Base-by-base conservation (phyloP, 2,329 filamentous ascomycete genomes). In the Periconia macrospinosa region DNA sequence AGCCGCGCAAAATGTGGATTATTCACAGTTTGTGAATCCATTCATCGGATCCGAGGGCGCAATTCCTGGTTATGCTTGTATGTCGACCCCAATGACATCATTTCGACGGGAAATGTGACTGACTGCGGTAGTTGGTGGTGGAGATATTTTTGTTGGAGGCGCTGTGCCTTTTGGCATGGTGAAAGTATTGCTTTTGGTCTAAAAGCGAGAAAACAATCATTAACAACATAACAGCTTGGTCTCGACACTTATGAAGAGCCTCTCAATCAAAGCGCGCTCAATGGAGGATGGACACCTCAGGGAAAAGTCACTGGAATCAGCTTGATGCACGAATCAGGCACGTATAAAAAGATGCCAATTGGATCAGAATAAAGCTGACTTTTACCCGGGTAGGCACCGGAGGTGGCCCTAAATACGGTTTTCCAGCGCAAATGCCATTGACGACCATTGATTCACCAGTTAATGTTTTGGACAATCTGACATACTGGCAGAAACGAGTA, bases 41-140 rank as follows among this genome's bases (percentile, higher is more conserved):
- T 74, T 80, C 43, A 79, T 80, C 18, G 78, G 78, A 7, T 77
- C 77, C 1, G 77, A 79, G 57, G 78, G 78, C 8, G 75, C 75
- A 0, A 75, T 73, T 33, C 59, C 75, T 3, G 77, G 77, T 2
- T 71, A 70, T 45, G 67, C 69, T 19, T 73, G 66, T 65, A 59
- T 46, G 59, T 37, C 11, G 33, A 37, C 11, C 33, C 11, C 11
- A n/a, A 37, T 37, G 33, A 37, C 33, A 41, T 13, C 45, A 47
- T 30, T 6, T 9, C 19, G 47, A 8, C 9, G 45, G 27, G 13
- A 17, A 35, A 15, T 3, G 30, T 62, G 13, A 61, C 52, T 53
- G 3, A 18, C 10, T 37, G 20, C 5, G 0, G 60, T 59, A 54
- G 76, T 73, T 57, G 74, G 70, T 10, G 73, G 74, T 10, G 74